phyloP scores from a whole-genome alignment of 164 flowering plant genomes.

The Vitis rupestris region DNA sequence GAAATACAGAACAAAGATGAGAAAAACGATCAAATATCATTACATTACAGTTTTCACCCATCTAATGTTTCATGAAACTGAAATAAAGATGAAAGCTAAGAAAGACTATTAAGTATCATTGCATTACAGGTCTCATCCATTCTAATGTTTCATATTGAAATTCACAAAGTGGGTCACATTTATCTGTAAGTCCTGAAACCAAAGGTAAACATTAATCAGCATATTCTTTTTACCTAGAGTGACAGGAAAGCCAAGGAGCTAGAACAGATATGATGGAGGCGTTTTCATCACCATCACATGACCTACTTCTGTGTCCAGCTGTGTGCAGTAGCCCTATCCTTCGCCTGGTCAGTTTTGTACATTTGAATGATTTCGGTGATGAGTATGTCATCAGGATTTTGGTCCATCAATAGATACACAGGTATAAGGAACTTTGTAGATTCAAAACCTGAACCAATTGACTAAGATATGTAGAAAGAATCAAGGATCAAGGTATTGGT shows the following conservation, averaged over 20 bases:
- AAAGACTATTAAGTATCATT: background rate
- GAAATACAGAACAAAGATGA: too few relatives aligned
- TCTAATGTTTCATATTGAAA: background rate
- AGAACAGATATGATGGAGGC: background rate
- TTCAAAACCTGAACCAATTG: too few relatives aligned
- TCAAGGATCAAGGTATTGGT: too few relatives aligned
- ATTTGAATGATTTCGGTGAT: constrained; percentile 46
- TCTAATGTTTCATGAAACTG: too few relatives aligned
- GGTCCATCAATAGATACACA: constrained; percentile 30
- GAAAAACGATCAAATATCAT: background rate
- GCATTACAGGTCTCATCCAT: constrained; percentile 10
- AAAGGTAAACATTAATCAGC: too few relatives aligned
- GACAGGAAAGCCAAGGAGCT: background rate
- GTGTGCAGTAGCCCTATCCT: constrained; percentile 37
- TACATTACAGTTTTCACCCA: constrained; percentile 14
- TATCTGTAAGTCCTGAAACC: too few relatives aligned
- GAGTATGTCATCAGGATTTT: constrained; percentile 42
- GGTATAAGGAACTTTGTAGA: too few relatives aligned
- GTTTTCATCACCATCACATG: constrained; percentile 24
- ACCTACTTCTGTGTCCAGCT: constrained; percentile 49
- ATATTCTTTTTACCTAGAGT: background rate
- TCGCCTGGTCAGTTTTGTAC: constrained; percentile 36
- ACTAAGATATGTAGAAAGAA: too few relatives aligned
- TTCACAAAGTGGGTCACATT: constrained; percentile 10
- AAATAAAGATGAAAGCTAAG: too few relatives aligned